Evolutionary conservation across 371 early-diverging fungal species (phyloP), one percentile per base, ranked within the genome.

Genomic region (Dichotomocladium elegans): DNA sequence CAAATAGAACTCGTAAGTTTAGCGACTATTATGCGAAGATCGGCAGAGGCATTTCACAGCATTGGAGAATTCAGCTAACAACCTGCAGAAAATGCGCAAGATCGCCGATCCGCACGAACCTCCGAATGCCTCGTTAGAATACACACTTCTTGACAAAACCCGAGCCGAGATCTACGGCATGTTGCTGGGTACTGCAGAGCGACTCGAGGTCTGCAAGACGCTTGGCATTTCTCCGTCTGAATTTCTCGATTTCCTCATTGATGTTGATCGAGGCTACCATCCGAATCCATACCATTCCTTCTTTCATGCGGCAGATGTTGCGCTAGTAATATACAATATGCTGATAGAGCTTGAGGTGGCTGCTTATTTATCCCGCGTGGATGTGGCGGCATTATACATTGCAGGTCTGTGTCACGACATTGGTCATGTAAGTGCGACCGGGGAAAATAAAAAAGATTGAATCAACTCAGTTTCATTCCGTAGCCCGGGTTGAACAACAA

Each of bases 401-500:
- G 86, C 91, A 29, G 94, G 86, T n/a, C 74, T 95, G 31, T 90
- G 91, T 62, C 95, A 95, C 66, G 95, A 95, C 60, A 85, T 89
- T 50, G 89, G 92, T 31, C 95, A 95, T 68, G 90, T 90, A 86
- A 85, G 87, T 75, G 74, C n/a, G n/a, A n/a, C n/a, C n/a, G n/a
- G n/a, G n/a, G n/a, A n/a, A n/a, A n/a, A n/a, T n/a, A n/a, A n/a
- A n/a, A n/a, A n/a, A n/a, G n/a, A n/a, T n/a, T n/a, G n/a, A n/a
- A 93, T 94, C 55, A 72, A 87, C 21, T 93, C 74, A 37, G 5
- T 37, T 40, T 26, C 40, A 25, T 19, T 50, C 8, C 7, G 19
- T 70, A 90, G 90, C 94, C 94, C 6, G 95, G 95, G 12, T 73
- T 85, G 45, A 94, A 94, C 76, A 95, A 95, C 56, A 77, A 88